A percentile compares a stretch with the other conserved stretches of the same genome.
Evolutionary conservation across 1,139 yeast species (phyloP).

Genomic region (Zygosaccharomyces sapae): DNA sequence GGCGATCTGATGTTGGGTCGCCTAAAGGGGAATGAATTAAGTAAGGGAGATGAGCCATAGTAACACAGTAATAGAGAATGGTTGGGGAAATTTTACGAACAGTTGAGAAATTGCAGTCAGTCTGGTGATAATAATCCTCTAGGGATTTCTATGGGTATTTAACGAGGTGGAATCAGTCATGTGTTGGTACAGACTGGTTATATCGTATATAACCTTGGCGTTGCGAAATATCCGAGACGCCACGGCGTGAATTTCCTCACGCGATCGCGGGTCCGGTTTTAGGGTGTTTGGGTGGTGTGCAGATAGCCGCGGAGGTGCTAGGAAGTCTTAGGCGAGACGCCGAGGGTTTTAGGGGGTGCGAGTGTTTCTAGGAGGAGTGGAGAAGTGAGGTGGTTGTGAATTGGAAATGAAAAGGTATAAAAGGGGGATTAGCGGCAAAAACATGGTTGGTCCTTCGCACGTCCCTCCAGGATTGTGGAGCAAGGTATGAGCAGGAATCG

Average conservation of each 20-base stretch:
- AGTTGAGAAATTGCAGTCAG: not conserved
- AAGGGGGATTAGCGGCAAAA: no score
- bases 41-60: not conserved
- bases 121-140: not conserved
- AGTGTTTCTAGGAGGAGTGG: not conserved
- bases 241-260: no score
- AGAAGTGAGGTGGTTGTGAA: no score
- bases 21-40: not conserved
- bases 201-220: no score
- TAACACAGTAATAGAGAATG: not conserved
- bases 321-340: not conserved
- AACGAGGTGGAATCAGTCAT: no score
- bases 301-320: not conserved
- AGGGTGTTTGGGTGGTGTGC: not conserved
- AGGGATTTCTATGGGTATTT: not conserved
- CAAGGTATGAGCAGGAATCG: not conserved
- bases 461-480: no score
- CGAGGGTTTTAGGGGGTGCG: not conserved
- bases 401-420: no score
- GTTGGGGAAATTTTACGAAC: not conserved
- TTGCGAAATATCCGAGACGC: no score
- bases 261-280: no score
- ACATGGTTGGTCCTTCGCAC: no score
- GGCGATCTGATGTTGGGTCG: constrained; percentile 1
- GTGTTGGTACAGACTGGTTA: no score